Conservation (phyloP, 2,329 filamentous ascomycete species). For the Fusarium albidum region DNA sequence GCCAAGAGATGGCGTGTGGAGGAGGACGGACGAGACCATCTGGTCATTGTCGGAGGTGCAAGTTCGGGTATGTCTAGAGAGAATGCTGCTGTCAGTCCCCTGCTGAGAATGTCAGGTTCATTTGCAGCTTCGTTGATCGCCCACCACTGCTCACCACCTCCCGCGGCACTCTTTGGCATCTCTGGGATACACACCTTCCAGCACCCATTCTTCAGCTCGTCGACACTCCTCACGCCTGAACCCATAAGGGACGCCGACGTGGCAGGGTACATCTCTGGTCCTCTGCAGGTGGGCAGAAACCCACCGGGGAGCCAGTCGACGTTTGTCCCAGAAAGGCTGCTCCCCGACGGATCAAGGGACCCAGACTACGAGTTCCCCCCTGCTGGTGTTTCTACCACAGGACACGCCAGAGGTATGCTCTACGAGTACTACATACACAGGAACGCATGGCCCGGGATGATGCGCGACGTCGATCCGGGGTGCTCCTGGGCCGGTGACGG, state of each 20-base stretch:
- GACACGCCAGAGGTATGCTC: slow-evolving; percentile 32
- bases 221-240: slow-evolving; percentile 39
- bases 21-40: slow-evolving; percentile 19
- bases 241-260: slow-evolving; percentile 39
- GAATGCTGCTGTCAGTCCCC: too few relatives aligned
- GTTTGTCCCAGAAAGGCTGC: slow-evolving; percentile 41
- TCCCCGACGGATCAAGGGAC: slow-evolving; percentile 40
- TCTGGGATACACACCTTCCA: slow-evolving; percentile 47
- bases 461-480: slow-evolving; percentile 43
- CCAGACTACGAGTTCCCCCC: slow-evolving; percentile 22
- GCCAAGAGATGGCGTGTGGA: slow-evolving; percentile 33
- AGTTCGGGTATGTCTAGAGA: slow-evolving; percentile 42
- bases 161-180: slow-evolving; percentile 46
- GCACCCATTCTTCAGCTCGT: slow-evolving; percentile 48
- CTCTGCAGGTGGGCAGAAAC: slow-evolving; percentile 36
- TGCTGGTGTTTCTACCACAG: not conserved
- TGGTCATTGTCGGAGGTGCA: slow-evolving; percentile 44
- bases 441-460: slow-evolving; percentile 40
- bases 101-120: slow-evolving; percentile 36
- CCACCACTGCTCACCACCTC: slow-evolving; percentile 41
- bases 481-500: slow-evolving; percentile 41
- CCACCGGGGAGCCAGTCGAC: slow-evolving; percentile 15
- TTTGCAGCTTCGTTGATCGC: slow-evolving; percentile 43
- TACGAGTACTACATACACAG: slow-evolving; percentile 47
- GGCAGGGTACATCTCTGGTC: slow-evolving; percentile 32